Conservation (phyloP, 202 grass and related monocot species). For the Eragrostis tef region DNA sequence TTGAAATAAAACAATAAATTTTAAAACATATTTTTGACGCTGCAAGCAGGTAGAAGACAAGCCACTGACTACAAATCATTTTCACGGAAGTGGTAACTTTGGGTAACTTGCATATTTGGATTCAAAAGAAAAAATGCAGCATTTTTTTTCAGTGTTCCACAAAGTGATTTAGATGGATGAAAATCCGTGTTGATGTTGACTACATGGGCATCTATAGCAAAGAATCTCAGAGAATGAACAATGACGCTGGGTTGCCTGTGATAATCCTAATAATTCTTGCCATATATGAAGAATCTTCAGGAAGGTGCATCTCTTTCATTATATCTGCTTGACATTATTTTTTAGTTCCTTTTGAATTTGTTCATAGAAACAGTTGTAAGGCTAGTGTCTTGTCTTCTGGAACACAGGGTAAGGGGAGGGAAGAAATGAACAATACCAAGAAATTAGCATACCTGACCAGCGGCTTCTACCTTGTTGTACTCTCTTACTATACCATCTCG, state of each 20-base stretch:
- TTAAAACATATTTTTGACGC: background rate
- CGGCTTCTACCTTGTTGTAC: constrained; percentile 73
- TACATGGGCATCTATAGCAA: constrained; percentile 8
- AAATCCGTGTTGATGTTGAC: background rate
- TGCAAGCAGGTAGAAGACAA: background rate
- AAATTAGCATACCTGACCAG: constrained; percentile 72
- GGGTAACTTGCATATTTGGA: background rate
- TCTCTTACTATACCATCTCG: constrained; percentile 81
- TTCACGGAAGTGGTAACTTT: background rate
- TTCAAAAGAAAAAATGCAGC: background rate
- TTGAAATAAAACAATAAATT: background rate
- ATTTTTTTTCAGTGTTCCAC: background rate
- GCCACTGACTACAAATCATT: background rate
- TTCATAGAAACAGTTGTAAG: constrained; percentile 4
- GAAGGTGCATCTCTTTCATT: constrained; percentile 8
- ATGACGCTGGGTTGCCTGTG: background rate
- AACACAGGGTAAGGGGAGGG: background rate
- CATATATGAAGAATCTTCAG: background rate
- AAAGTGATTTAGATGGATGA: background rate
- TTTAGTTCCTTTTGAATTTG: background rate
- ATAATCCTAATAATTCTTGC: constrained; percentile 3
- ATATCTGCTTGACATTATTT: background rate
- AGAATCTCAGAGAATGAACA: constrained; percentile 5
- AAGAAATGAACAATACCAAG: constrained; percentile 14
- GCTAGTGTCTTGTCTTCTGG: background rate